Evolutionary conservation across 345 rosid genomes (phyloP).

Genomic region (Angophora floribunda): DNA sequence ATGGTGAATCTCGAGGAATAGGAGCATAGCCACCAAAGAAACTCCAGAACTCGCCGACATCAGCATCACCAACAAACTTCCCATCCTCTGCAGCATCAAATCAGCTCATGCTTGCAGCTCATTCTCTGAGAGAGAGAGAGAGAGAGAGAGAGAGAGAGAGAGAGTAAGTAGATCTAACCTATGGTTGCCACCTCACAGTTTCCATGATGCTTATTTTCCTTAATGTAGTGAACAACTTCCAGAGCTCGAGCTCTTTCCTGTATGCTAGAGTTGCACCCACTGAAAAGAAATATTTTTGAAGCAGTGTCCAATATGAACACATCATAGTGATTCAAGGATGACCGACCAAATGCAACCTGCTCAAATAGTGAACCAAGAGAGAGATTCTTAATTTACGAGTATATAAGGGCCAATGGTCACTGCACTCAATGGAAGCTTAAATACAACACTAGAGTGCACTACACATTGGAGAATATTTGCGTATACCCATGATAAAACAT

Average conservation of each 20-base stretch:
- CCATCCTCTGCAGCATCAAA: constrained; percentile 67
- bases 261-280: constrained; percentile 72
- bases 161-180: constrained; percentile 24
- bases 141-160: neutral
- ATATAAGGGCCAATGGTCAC: neutral
- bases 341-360: constrained; percentile 76
- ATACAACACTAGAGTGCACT: neutral
- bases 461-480: neutral
- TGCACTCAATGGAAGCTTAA: neutral
- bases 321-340: constrained; percentile 74
- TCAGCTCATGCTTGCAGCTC: neutral
- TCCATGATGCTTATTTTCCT: constrained; percentile 65
- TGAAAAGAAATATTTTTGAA: constrained; percentile 74
- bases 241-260: constrained; percentile 89
- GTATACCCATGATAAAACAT: neutral
- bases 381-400: neutral
- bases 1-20: constrained; percentile 52
- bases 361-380: neutral
- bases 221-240: constrained; percentile 75
- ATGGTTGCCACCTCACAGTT: constrained; percentile 74
- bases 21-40: constrained; percentile 87
- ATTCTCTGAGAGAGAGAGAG: neutral
- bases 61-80: constrained; percentile 71
- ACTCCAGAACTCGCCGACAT: constrained; percentile 89
- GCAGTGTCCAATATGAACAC: constrained; percentile 75